Percentiles rank a stretch among this genome's conserved stretches.
These are phyloP conservation scores for Solanum lycopersicoides DNA, from an alignment of 257 asterid genomes.

Conservation along the genomic window DNA sequence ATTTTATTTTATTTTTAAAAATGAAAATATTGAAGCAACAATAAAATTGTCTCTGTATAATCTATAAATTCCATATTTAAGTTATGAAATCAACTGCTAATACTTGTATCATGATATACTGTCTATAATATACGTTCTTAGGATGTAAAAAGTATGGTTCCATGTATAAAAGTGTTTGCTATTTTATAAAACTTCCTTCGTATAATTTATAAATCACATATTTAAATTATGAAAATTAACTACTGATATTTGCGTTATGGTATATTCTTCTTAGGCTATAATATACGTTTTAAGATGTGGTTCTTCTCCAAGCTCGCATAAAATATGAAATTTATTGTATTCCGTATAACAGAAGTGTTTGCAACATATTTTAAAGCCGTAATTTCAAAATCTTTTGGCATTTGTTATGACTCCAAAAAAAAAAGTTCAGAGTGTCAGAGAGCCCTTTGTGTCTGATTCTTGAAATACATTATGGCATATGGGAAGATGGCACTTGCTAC, in stretches of 20 bases:
- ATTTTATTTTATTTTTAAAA: too few relatives aligned
- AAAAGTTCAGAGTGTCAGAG: neutral
- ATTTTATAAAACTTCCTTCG: neutral
- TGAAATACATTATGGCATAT: neutral
- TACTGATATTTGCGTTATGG: neutral
- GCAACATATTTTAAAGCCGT: neutral
- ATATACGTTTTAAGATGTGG: too few relatives aligned
- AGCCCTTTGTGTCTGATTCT: slow-evolving; percentile 1
- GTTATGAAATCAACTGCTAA: neutral
- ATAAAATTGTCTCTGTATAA: rapidly evolving
- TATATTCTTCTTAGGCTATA: too few relatives aligned
- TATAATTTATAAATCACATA: neutral
- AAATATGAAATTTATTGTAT: neutral
- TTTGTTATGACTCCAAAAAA: neutral
- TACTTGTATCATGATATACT: neutral
- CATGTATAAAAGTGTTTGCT: neutral
- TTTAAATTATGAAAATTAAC: neutral
- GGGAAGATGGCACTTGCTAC: neutral
- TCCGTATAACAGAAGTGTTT: neutral
- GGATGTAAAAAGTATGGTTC: neutral
- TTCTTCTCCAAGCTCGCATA: too few relatives aligned
- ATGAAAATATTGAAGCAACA: neutral
- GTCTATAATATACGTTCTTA: neutral
- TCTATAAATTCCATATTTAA: neutral
- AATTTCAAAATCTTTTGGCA: neutral